phyloP scores from a whole-genome alignment of 1,139 yeast species.

The Geotrichum candidum region DNA sequence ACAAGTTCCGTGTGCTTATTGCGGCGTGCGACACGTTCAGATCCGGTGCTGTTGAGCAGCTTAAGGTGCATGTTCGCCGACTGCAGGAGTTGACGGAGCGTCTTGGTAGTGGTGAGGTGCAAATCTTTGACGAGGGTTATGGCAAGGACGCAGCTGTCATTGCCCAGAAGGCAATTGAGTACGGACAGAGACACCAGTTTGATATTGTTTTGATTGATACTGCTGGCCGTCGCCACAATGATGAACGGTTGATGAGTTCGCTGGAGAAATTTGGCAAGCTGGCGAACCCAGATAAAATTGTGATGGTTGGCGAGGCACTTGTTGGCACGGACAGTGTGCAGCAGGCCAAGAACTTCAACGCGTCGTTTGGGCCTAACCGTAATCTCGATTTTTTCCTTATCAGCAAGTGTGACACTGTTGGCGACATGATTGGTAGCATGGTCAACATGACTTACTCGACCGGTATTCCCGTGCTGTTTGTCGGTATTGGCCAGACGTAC shows the following conservation, averaged over 20 bases:
- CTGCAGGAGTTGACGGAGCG: constrained; percentile 57
- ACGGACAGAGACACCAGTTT: constrained; percentile 58
- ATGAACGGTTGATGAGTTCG: constrained; percentile 92
- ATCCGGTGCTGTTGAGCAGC: constrained; percentile 96
- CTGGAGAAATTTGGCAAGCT: constrained; percentile 91
- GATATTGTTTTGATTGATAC: constrained; percentile 93
- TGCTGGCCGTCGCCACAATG: constrained; percentile 96
- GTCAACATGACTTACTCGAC: constrained; percentile 97
- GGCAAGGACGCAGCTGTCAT: constrained; percentile 96
- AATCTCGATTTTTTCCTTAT: constrained; percentile 85
- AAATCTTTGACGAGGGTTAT: constrained; percentile 88
- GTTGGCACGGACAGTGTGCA: constrained; percentile 97
- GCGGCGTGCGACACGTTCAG: constrained; percentile 98
- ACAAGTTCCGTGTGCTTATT: constrained; percentile 76
- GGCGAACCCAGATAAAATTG: constrained; percentile 91
- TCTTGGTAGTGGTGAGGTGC: constrained; percentile 53
- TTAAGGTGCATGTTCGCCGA: constrained; percentile 87
- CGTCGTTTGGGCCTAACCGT: constrained; percentile 83
- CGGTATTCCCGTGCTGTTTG: constrained; percentile 88
- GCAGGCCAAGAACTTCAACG: constrained; percentile 88
- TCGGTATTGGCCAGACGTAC: constrained; percentile 95
- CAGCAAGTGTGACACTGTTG: constrained; percentile 95
- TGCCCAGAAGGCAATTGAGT: constrained; percentile 87
- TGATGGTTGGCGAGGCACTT: constrained; percentile 97
- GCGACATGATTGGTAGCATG: constrained; percentile 93